Conservation (phyloP, 805 yeast species). For the Starmera quercuum region DNA sequence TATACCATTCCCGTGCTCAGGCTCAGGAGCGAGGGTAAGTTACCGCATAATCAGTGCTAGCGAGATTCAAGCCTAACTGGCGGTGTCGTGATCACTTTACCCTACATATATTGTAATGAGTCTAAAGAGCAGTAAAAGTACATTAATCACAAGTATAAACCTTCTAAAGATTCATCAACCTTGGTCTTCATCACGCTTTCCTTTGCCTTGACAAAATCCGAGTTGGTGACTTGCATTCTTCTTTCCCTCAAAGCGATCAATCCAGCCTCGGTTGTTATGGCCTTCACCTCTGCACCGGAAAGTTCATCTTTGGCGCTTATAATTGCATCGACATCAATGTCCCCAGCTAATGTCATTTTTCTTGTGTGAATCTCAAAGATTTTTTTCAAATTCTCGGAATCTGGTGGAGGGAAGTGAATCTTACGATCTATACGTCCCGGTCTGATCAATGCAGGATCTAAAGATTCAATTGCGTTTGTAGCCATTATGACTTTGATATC, state of each 20-base stretch:
- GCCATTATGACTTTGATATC: conserved; percentile 98
- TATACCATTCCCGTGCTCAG: too few species aligned
- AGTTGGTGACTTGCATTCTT: conserved; percentile 94
- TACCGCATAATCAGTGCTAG: too few species aligned
- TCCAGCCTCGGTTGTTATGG: conserved; percentile 97
- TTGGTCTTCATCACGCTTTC: conserved; percentile 94
- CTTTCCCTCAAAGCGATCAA: conserved; percentile 91
- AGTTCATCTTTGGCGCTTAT: conserved; percentile 89
- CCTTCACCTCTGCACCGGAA: conserved; percentile 96
- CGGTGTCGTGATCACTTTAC: too few species aligned
- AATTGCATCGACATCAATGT: conserved; percentile 82
- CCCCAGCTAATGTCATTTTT: conserved; percentile 84
- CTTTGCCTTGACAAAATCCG: conserved; percentile 88
- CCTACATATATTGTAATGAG: too few species aligned
- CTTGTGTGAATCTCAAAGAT: conserved; percentile 87
- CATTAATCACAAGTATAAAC: conserved; percentile 46
- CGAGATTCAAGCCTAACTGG: too few species aligned
- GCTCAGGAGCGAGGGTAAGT: too few species aligned
- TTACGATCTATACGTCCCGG: conserved; percentile 97
- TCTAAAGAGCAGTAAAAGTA: too few species aligned
- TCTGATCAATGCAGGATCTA: conserved; percentile 93
- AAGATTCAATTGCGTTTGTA: conserved; percentile 86
- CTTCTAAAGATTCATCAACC: conserved; percentile 93
- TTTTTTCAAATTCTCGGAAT: conserved; percentile 85
- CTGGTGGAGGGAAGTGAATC: conserved; percentile 93